Evolutionary conservation across 257 asterid species (phyloP).

Genomic region (Ajuga chamaepitys): DNA sequence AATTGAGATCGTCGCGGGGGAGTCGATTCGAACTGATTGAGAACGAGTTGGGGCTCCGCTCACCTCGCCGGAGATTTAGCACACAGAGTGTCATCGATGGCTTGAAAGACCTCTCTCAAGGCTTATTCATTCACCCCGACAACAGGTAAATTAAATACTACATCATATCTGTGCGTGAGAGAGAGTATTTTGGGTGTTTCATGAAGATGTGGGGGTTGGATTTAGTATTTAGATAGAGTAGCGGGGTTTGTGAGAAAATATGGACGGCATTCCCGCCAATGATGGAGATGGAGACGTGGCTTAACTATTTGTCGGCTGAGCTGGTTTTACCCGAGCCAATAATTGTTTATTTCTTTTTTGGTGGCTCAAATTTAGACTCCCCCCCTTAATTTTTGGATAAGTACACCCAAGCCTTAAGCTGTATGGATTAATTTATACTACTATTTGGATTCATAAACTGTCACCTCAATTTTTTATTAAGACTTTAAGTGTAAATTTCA

Average conservation of each 20-base stretch:
- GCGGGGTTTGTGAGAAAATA: slow-evolving; percentile 8
- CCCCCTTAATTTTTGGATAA: not conserved
- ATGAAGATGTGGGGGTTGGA: not conserved
- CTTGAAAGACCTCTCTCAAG: slow-evolving; percentile 46
- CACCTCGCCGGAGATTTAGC: slow-evolving; percentile 39
- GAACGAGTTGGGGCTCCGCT: slow-evolving; percentile 38
- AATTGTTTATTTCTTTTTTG: not conserved
- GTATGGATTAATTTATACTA: too few relatives aligned
- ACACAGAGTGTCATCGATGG: slow-evolving; percentile 45
- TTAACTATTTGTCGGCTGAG: not conserved
- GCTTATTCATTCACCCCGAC: slow-evolving; percentile 51
- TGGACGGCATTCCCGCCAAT: slow-evolving; percentile 17
- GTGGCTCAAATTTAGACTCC: slow-evolving; percentile 4
- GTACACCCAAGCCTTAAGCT: not conserved
- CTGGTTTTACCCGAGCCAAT: not conserved
- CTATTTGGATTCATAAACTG: too few relatives aligned
- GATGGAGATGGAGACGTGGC: slow-evolving; percentile 14
- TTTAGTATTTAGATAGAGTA: not conserved
- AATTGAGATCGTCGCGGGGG: slow-evolving; percentile 27
- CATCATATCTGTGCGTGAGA: not conserved
- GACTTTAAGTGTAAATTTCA: too few relatives aligned
- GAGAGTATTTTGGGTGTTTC: not conserved
- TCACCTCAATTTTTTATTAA: too few relatives aligned
- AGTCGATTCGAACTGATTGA: slow-evolving; percentile 34
- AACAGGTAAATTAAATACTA: slow-evolving; percentile 32